phyloP scores from a whole-genome alignment of 768 basidiomycete species.

The Phlebiopsis gigantea region DNA sequence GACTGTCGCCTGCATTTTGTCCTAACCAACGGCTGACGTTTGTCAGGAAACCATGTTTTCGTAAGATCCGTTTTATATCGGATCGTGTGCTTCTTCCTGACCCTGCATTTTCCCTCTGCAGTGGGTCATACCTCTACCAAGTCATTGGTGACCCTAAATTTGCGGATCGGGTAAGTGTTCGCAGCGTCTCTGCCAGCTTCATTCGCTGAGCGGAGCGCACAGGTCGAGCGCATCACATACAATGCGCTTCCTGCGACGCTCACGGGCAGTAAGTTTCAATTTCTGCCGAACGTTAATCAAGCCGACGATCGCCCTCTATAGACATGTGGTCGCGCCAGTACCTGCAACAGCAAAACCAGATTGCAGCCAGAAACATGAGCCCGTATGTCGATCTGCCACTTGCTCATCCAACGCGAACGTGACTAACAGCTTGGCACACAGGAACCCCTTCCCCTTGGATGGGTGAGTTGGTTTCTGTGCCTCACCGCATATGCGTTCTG shows the following conservation, averaged over 20 bases:
- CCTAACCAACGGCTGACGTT: not conserved
- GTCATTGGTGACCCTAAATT: constrained; percentile 50
- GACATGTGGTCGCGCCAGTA: constrained; percentile 60
- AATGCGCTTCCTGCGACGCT: constrained; percentile 46
- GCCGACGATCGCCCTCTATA: constrained; percentile 14
- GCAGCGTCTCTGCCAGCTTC: not conserved
- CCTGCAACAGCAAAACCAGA: constrained; percentile 54
- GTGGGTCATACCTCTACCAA: constrained; percentile 52
- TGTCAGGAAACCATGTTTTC: constrained; percentile 56
- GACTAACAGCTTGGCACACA: constrained; percentile 16
- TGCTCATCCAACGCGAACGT: not conserved
- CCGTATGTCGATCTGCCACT: constrained; percentile 29
- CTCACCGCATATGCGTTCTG: not conserved
- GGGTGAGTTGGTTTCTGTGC: constrained; percentile 28
- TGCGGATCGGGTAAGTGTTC: constrained; percentile 39
- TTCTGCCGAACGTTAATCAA: not conserved
- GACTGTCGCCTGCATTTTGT: too few relatives aligned
- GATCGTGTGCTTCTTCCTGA: not conserved
- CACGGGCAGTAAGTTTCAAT: constrained; percentile 33
- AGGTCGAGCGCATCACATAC: constrained; percentile 45
- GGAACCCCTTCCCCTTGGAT: constrained; percentile 49
- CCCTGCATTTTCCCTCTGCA: constrained; percentile 16
- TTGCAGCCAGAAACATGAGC: constrained; percentile 50
- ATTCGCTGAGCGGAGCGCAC: not conserved
- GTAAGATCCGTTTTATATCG: constrained; percentile 24